These are phyloP conservation scores for Fusarium heterosporum DNA, from an alignment of 2,329 filamentous ascomycete genomes.

Conservation along the genomic window DNA sequence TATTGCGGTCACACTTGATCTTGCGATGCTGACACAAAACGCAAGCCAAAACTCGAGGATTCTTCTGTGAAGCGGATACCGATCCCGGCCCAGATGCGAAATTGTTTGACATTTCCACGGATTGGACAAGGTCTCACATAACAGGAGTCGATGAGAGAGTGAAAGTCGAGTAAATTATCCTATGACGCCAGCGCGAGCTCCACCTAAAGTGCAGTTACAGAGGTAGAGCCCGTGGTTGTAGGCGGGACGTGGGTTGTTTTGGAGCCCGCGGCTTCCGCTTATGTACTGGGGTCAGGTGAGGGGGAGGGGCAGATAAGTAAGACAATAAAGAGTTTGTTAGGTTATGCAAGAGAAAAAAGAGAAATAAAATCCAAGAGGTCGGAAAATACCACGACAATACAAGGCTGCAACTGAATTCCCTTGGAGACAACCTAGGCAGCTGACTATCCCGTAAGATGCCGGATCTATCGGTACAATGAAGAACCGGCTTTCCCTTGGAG, in stretches of 20 bases:
- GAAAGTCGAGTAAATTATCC: constrained; percentile 33
- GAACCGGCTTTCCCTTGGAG: constrained; percentile 22
- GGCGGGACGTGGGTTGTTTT: constrained; percentile 20
- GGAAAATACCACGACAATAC: neutral
- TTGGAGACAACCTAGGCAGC: constrained; percentile 19
- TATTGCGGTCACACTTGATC: constrained; percentile 71
- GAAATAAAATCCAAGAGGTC: neutral
- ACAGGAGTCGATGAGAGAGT: constrained; percentile 32
- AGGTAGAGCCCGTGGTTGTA: neutral
- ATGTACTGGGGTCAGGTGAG: constrained; percentile 29
- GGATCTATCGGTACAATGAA: constrained; percentile 28
- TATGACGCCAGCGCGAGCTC: constrained; percentile 37
- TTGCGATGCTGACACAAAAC: constrained; percentile 71
- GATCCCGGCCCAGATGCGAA: constrained; percentile 41
- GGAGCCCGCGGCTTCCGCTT: constrained; percentile 21
- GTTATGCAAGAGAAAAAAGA: neutral
- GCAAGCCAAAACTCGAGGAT: constrained; percentile 63
- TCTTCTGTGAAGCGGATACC: constrained; percentile 50
- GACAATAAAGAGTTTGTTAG: neutral
- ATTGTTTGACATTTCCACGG: constrained; percentile 51
- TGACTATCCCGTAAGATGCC: constrained; percentile 31
- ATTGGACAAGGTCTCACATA: constrained; percentile 47
- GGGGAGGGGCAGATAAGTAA: constrained; percentile 36
- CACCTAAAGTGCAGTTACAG: constrained; percentile 2
- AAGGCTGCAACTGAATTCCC: neutral